Conservation (phyloP, 768 basidiomycete genomes). For the Mycena galericulata region DNA sequence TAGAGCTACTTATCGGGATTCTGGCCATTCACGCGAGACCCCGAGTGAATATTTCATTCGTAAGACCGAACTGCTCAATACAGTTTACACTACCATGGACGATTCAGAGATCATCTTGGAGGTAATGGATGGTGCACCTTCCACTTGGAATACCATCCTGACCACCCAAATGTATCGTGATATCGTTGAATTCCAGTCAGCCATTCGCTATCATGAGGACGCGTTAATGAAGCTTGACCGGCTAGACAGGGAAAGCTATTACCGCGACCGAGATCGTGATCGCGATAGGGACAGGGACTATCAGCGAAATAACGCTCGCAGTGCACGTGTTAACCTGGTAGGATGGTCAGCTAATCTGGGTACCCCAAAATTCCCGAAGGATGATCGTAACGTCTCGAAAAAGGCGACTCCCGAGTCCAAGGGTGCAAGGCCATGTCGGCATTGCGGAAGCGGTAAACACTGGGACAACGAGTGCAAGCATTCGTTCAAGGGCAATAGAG, state of each 20-base stretch:
- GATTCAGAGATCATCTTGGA: background rate
- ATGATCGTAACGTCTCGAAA: background rate
- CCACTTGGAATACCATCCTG: constrained; percentile 41
- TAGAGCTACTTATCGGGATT: constrained; percentile 5
- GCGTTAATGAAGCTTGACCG: background rate
- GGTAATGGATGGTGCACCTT: constrained; percentile 40
- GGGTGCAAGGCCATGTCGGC: background rate
- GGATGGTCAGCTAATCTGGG: background rate
- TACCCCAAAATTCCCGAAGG: background rate
- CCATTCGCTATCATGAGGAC: background rate
- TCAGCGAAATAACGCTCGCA: background rate
- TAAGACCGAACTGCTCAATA: background rate
- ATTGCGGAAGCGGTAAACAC: constrained; percentile 39
- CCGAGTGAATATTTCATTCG: background rate
- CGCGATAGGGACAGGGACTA: background rate
- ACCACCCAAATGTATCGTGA: constrained; percentile 30
- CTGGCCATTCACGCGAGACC: background rate
- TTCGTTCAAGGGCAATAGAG: constrained; percentile 38
- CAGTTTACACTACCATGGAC: background rate
- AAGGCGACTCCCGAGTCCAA: background rate
- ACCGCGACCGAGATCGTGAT: constrained; percentile 1
- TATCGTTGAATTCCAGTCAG: constrained; percentile 35
- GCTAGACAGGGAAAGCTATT: background rate
- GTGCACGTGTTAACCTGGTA: background rate
- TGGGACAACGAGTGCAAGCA: constrained; percentile 49